Evolutionary conservation across 257 asterid species (phyloP).

Genomic region (Nicotiana obtusifolia): DNA sequence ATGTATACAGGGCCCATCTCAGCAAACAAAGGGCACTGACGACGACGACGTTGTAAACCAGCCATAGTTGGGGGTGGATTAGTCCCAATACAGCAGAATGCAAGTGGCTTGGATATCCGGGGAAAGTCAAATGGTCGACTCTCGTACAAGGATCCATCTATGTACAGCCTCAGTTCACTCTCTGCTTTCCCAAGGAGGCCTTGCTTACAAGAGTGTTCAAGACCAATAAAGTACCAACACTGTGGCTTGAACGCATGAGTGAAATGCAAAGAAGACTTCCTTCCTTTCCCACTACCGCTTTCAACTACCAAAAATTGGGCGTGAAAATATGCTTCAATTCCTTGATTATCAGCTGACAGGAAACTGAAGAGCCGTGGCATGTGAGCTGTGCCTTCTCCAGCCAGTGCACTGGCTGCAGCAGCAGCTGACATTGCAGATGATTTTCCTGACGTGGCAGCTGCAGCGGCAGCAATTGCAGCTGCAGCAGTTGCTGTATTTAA

Average conservation of each 20-base stretch:
- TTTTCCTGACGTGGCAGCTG: constrained; percentile 95
- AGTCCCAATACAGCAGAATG: constrained; percentile 97
- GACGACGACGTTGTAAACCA: constrained; percentile 96
- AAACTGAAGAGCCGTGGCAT: constrained; percentile 98
- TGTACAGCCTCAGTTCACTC: constrained; percentile 82
- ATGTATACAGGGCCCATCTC: constrained; percentile 97
- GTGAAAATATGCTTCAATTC: constrained; percentile 98
- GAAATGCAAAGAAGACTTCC: constrained; percentile 90
- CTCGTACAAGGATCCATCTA: constrained; percentile 87
- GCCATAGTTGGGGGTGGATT: constrained; percentile 99
- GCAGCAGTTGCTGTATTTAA: constrained; percentile 97
- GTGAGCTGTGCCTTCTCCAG: constrained; percentile 99
- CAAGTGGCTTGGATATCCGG: constrained; percentile 94
- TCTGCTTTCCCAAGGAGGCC: constrained; percentile 94
- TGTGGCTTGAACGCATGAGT: constrained; percentile 98
- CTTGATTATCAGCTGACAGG: constrained; percentile 95
- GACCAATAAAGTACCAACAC: constrained; percentile 95
- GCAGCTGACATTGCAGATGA: constrained; percentile 99
- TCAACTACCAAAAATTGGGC: constrained; percentile 97
- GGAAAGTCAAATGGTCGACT: constrained; percentile 95
- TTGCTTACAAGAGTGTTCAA: constrained; percentile 87
- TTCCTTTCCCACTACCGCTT: constrained; percentile 96
- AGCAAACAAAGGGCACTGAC: constrained; percentile 98
- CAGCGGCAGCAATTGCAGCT: constrained; percentile 99
- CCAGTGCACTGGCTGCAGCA: constrained; percentile 98